Evolutionary conservation across 2,329 filamentous ascomycete species (phyloP), one percentile per base, ranked within the genome.

Genomic region (Ophioceras dolichostomum): DNA sequence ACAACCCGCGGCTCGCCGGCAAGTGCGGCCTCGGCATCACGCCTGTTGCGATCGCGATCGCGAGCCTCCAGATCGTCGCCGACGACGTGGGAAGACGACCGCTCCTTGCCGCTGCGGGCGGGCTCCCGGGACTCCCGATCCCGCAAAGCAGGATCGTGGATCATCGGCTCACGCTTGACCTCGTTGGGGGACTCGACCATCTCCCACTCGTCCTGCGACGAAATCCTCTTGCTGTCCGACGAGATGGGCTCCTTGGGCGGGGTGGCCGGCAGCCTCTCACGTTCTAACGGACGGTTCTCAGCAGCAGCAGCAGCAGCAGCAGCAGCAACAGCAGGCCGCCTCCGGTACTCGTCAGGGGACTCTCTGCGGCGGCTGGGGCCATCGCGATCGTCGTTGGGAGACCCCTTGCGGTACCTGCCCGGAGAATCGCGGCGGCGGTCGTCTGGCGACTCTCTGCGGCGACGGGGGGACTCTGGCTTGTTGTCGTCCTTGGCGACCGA

Each of bases 11-110:
- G 37, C n/a, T 65, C 60, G 26, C 53, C 56, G 13, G 48, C 54
- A 16, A 56, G 57, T 31, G 52, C 57, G 10, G 53, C 50, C 31
- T 67, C 64, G 7, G 54, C 45, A 9, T 65, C 62, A 19, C 55
- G 55, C 41, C 57, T 53, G 34, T 52, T 54, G 13, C 55, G 57
- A 34, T 52, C 54, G 13, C 55, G 57, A 4, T 59, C 47, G 14
- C 43, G 45, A 12, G 40, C 38, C 12, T 44, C 43, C 12, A 34
- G 17, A 2, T 48, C 49, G 21, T 44, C 38, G n/a, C n/a, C n/a
- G n/a, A n/a, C n/a, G n/a, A n/a, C n/a, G n/a, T n/a, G n/a, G n/a
- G n/a, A n/a, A n/a, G n/a, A n/a, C n/a, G n/a, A n/a, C n/a, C n/a
- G n/a, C n/a, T n/a, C n/a, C n/a, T n/a, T n/a, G n/a, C n/a, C n/a